Percentiles rank a stretch among this genome's conserved stretches.
phyloP scores from a whole-genome alignment of 2,329 filamentous ascomycete species.

The Fusarium newnesense region DNA sequence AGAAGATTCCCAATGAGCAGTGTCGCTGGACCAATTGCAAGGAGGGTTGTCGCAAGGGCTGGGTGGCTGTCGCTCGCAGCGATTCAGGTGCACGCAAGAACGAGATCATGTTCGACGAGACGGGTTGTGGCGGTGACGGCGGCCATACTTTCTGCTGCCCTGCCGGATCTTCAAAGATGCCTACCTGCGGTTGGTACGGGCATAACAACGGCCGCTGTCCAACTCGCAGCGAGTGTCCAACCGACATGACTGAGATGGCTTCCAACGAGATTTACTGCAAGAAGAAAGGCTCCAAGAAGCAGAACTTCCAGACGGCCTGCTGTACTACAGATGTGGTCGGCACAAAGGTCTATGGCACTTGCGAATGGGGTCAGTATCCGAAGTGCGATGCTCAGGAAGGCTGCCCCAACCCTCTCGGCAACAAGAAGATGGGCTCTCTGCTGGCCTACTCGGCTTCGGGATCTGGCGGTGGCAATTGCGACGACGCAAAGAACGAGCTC shows the following conservation, averaged over 20 bases:
- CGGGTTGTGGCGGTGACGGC: not conserved
- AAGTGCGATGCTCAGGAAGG: not conserved
- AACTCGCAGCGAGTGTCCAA: not conserved
- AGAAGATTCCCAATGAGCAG: not conserved
- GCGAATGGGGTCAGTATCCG: slow-evolving; percentile 16
- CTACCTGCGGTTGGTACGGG: slow-evolving; percentile 12
- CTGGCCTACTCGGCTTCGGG: not conserved
- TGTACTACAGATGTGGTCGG: slow-evolving; percentile 7
- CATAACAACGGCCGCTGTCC: slow-evolving; percentile 5
- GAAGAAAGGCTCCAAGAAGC: not conserved
- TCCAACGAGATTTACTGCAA: slow-evolving; percentile 15
- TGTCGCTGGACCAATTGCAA: not conserved
- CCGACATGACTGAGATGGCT: slow-evolving; percentile 9
- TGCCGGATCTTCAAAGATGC: not conserved
- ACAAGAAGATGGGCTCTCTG: not conserved
- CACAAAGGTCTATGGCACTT: slow-evolving; percentile 15
- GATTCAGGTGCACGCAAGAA: not conserved
- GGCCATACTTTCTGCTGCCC: not conserved
- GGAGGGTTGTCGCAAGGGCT: not conserved
- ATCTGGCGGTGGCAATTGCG: not conserved
- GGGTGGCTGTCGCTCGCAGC: not conserved
- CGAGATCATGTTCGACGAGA: not conserved
- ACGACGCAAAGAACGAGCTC: not conserved
- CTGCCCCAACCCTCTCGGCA: slow-evolving; percentile 1
- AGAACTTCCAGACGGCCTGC: slow-evolving; percentile 9